phyloP scores from a whole-genome alignment of 768 basidiomycete species.

The Dentipellis fragilis region DNA sequence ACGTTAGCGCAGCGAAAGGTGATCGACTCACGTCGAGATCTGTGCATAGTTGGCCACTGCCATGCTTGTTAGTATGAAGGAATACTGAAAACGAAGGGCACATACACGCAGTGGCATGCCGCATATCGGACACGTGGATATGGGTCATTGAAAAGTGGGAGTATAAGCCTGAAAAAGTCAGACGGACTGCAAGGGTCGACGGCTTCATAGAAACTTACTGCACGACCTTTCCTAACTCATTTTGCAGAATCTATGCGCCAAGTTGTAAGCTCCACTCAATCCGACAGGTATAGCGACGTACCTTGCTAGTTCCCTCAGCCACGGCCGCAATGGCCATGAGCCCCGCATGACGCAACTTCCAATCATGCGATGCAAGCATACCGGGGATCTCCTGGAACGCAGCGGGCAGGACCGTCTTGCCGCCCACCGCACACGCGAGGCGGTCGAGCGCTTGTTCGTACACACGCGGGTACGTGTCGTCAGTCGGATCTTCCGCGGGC shows the following conservation, averaged over 20 bases:
- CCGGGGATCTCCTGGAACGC: slow-evolving; percentile 78
- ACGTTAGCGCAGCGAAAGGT: too few relatives aligned
- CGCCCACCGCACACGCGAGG: slow-evolving; percentile 71
- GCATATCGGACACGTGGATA: slow-evolving; percentile 70
- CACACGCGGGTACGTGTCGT: slow-evolving; percentile 60
- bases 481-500: slow-evolving; percentile 53
- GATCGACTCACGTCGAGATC: slow-evolving; percentile 56
- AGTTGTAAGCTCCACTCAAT: slow-evolving; percentile 1
- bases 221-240: slow-evolving; percentile 73
- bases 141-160: slow-evolving; percentile 66
- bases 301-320: slow-evolving; percentile 74
- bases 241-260: slow-evolving; percentile 58
- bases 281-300: slow-evolving; percentile 15
- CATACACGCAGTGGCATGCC: slow-evolving; percentile 80
- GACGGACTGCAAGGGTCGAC: too few relatives aligned
- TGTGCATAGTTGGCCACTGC: slow-evolving; percentile 79
- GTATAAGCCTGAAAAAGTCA: slow-evolving; percentile 43
- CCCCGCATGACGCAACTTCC: slow-evolving; percentile 78
- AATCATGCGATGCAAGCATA: slow-evolving; percentile 75
- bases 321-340: slow-evolving; percentile 82
- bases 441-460: slow-evolving; percentile 82
- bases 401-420: slow-evolving; percentile 62
- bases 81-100: neutral
- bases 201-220: slow-evolving; percentile 37
- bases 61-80: slow-evolving; percentile 2